Evolutionary conservation across 495 filamentous ascomycete species (phyloP).

Genomic region (Trichoderma gamsii): DNA sequence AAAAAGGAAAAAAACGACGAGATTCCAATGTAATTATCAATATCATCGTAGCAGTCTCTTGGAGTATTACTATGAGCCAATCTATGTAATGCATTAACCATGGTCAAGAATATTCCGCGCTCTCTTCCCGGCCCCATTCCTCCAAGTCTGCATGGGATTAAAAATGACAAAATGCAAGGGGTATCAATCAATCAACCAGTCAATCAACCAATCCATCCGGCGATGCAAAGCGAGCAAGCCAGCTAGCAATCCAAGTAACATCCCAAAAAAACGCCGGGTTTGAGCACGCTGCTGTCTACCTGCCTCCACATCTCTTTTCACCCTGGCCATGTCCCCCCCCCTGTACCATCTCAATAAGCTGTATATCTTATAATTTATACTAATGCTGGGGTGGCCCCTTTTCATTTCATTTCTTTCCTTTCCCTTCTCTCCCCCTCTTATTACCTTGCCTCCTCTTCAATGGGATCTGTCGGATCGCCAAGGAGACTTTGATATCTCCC

Average conservation of each 20-base stretch:
- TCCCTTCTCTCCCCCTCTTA: not conserved
- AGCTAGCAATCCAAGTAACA: conserved; percentile 10
- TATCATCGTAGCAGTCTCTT: too few relatives aligned
- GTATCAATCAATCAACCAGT: not conserved
- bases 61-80: too few relatives aligned
- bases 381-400: not conserved
- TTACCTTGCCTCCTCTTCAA: not conserved
- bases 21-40: too few relatives aligned
- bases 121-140: not conserved
- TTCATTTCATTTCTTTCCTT: not conserved
- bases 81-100: too few relatives aligned
- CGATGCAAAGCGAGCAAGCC: not conserved
- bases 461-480: not conserved
- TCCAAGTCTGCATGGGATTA: not conserved
- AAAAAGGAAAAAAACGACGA: not conserved
- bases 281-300: not conserved
- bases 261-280: not conserved
- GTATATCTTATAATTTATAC: not conserved
- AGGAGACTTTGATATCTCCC: not conserved
- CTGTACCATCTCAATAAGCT: not conserved
- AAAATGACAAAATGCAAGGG: not conserved
- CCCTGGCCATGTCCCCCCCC: not conserved
- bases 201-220: not conserved
- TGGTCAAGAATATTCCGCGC: too few relatives aligned
- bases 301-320: not conserved